These are phyloP conservation scores for Suhomyces wounanorum DNA, from an alignment of 1,139 yeast genomes.

Conservation along the genomic window DNA sequence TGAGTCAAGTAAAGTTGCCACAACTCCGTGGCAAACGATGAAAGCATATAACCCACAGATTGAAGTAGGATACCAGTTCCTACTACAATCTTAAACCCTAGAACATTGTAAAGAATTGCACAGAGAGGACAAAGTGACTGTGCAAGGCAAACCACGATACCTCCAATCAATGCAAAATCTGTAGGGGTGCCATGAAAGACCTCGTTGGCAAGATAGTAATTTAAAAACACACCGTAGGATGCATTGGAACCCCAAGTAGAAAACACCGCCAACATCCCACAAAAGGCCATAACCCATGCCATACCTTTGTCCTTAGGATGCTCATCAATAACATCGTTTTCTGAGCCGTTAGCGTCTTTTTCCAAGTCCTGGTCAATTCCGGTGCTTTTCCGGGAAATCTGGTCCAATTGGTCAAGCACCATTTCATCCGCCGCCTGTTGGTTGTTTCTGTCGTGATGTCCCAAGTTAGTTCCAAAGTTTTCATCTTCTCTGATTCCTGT, in stretches of 20 bases:
- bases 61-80: conserved; percentile 52
- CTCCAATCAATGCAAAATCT: conserved; percentile 72
- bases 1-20: conserved; percentile 73
- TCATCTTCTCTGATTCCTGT: conserved; percentile 38
- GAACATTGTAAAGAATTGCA: conserved; percentile 32
- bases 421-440: conserved; percentile 26
- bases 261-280: conserved; percentile 49
- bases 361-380: conserved; percentile 11
- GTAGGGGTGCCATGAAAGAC: conserved; percentile 54
- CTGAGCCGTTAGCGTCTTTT: conserved; percentile 9
- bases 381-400: conserved; percentile 16
- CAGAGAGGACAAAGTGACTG: conserved; percentile 60
- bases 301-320: conserved; percentile 68
- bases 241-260: conserved; percentile 79
- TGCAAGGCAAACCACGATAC: conserved; percentile 59
- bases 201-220: conserved; percentile 49
- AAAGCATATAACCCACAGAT: conserved; percentile 59
- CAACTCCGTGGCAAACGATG: conserved; percentile 60
- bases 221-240: conserved; percentile 67
- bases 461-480: conserved; percentile 22
- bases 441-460: conserved; percentile 21
- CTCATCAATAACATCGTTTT: conserved; percentile 9
- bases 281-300: conserved; percentile 68
- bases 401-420: conserved; percentile 26
- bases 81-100: conserved; percentile 40